phyloP scores from a whole-genome alignment of 2,329 filamentous ascomycete species.

The Pezicula radicicola region DNA sequence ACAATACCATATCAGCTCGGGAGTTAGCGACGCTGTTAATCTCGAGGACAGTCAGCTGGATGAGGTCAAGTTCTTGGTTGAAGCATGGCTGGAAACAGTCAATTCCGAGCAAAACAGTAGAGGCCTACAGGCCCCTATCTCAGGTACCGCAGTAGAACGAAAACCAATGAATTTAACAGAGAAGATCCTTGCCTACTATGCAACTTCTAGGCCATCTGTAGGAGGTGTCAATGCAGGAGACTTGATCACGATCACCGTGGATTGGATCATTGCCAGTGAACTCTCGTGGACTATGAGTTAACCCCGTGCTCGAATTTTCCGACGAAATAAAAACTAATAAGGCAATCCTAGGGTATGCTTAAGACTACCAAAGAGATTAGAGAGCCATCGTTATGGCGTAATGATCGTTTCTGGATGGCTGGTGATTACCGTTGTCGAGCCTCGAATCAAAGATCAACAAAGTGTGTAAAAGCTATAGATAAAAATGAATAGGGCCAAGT shows the following conservation, averaged over 20 bases:
- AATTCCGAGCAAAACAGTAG: not conserved
- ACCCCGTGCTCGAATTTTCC: not conserved
- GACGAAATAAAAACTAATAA: not conserved
- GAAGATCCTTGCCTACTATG: not conserved
- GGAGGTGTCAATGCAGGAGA: not conserved
- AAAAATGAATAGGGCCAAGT: conserved; percentile 31
- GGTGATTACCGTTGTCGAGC: conserved; percentile 46
- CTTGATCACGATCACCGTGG: not conserved
- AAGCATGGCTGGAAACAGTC: not conserved
- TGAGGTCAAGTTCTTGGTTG: not conserved
- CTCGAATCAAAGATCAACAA: conserved; percentile 33
- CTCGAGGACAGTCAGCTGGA: not conserved
- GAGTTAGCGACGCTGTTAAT: too few relatives aligned
- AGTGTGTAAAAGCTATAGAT: conserved; percentile 33
- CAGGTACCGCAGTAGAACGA: not conserved
- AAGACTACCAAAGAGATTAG: conserved; percentile 36
- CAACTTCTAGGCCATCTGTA: not conserved
- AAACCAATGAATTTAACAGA: not conserved
- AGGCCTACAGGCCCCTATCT: not conserved
- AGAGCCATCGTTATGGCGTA: conserved; percentile 41
- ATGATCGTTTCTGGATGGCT: conserved; percentile 47
- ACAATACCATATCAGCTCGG: too few relatives aligned
- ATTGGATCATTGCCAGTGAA: not conserved
- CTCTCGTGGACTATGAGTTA: not conserved
- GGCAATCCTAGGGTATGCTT: conserved; percentile 32